Evolutionary conservation across 441 rosid genomes (phyloP).

Genomic region (Populus hybrid): DNA sequence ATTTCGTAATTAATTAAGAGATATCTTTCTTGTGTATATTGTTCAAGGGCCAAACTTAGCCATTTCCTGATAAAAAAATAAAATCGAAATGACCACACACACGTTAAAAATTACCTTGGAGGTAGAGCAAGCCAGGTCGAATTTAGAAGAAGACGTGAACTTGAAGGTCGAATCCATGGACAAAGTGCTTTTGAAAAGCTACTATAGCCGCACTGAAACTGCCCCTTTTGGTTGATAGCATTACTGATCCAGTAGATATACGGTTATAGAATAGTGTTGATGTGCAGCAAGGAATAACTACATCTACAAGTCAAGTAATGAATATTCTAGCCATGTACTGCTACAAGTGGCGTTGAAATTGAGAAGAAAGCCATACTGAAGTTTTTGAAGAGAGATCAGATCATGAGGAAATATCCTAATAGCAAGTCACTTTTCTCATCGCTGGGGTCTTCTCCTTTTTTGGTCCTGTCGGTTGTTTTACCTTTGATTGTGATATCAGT

Average conservation of each 20-base stretch:
- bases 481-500: constrained; percentile 18
- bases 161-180: no score
- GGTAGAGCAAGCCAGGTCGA: no score
- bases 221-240: background rate
- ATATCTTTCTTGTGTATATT: no score
- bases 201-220: no score
- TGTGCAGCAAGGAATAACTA: constrained; percentile 32
- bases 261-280: constrained; percentile 5
- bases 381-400: constrained; percentile 10
- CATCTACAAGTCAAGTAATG: constrained; percentile 26
- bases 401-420: background rate
- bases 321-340: constrained; percentile 13
- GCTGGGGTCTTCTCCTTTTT: constrained; percentile 15
- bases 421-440: background rate
- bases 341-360: background rate
- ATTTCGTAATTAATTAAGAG: no score
- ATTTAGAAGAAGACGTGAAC: no score
- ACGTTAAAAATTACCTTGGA: no score
- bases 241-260: background rate
- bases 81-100: no score
- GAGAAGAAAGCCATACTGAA: background rate
- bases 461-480: constrained; percentile 6
- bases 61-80: no score
- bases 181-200: no score
- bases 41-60: no score